phyloP scores from a whole-genome alignment of 352 stramenopile genomes.

The Hyaloperonospora brassicae region DNA sequence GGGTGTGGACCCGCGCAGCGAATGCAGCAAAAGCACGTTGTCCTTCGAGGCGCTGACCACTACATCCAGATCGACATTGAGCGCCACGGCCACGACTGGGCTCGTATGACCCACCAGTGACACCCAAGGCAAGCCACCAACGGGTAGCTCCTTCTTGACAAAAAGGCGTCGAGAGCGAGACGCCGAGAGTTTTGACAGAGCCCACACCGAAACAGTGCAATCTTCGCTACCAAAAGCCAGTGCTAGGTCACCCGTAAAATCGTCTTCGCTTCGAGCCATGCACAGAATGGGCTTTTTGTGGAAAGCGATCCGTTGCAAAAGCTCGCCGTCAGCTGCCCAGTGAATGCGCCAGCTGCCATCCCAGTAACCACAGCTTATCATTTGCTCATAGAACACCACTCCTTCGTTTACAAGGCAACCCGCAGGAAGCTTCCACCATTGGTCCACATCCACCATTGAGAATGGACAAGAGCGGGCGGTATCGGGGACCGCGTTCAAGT shows the following conservation, averaged over 20 bases:
- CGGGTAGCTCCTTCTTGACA: constrained; percentile 75
- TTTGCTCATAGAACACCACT: constrained; percentile 84
- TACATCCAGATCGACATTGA: constrained; percentile 78
- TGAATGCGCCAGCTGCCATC: constrained; percentile 84
- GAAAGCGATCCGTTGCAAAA: constrained; percentile 81
- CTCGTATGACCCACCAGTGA: constrained; percentile 68
- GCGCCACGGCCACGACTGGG: constrained; percentile 65
- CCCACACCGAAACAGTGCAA: constrained; percentile 80
- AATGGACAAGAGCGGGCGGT: constrained; percentile 62
- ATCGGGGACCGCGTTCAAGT: constrained; percentile 65
- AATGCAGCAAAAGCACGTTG: constrained; percentile 71
- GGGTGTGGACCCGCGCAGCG: constrained; percentile 58
- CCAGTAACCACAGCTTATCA: constrained; percentile 86
- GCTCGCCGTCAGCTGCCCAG: constrained; percentile 76
- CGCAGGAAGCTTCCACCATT: constrained; percentile 79
- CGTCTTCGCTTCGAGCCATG: constrained; percentile 78
- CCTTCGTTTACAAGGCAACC: constrained; percentile 67
- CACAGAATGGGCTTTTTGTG: constrained; percentile 84
- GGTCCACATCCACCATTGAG: constrained; percentile 72
- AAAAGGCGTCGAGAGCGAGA: constrained; percentile 77
- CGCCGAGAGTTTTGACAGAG: constrained; percentile 72
- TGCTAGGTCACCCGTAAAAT: constrained; percentile 78
- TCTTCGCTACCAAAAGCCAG: constrained; percentile 81
- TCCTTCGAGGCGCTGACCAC: constrained; percentile 74
- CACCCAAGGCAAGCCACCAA: constrained; percentile 74